Evolutionary conservation across 352 stramenopile species (phyloP), one percentile per base, ranked within the genome.

Genomic region (Pythium pyrilobum): DNA sequence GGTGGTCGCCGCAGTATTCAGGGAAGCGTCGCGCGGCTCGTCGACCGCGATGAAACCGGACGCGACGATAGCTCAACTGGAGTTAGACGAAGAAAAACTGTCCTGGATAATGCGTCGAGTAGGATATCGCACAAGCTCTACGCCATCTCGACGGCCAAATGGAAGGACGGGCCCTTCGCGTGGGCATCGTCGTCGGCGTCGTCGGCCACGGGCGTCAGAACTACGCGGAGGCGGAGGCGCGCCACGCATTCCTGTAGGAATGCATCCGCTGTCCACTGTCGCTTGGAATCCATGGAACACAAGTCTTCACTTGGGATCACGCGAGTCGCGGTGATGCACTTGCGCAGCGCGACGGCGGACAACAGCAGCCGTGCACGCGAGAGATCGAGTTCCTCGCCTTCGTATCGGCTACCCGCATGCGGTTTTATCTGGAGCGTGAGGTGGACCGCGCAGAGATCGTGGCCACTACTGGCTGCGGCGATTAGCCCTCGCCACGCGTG

Each of bases 371-470:
- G 40, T 8, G 21, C 37, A 11, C 11, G n/a, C 2, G 28, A 31
- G 21, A 44, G 2, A 5, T 52, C 41, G 9, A 51, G 32, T 16
- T 11, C 29, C 3, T 41, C 28, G 4, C 20, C 3, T 18, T 40
- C 28, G 25, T 21, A 21, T n/a, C n/a, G n/a, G n/a, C n/a, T 10
- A 3, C 16, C 13, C 23, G 20, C 10, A 36, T 29, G 20, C n/a
- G n/a, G 12, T 20, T 5, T 13, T 15, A 20, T 27, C 9, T 52
- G 38, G 3, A 57, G 23, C 3, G 28, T 40, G 2, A 63, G 5
- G 25, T 52, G 55, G 2, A 63, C 21, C 0, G 37, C 31, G 44
- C 56, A 63, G 11, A 63, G 36, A 20, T 63, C 47, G 3, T 34
- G 18, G 4, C 41, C 56, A 3, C 38, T 18, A 0, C 47, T 49